phyloP scores from a whole-genome alignment of 1,284 basidiomycete species.

The Fomitiporia mediterranea region DNA sequence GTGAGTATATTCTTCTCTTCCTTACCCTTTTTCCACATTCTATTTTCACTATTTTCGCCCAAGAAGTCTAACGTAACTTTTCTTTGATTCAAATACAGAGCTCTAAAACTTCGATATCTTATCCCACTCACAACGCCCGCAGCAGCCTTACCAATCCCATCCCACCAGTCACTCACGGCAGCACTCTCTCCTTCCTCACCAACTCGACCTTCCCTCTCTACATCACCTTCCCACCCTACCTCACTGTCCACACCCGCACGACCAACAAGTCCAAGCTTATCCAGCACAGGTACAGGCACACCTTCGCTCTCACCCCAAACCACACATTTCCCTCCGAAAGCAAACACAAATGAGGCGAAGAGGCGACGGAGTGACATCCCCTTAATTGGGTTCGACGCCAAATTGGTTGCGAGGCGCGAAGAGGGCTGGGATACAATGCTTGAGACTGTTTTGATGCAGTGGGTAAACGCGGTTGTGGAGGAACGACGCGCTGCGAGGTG shows the following conservation, averaged over 20 bases:
- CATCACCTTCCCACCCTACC: too few relatives aligned
- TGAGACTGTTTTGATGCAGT: conserved; percentile 52
- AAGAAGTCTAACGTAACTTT: neutral
- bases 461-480: conserved; percentile 65
- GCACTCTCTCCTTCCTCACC: conserved; percentile 8
- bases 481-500: conserved; percentile 51
- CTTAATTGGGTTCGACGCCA: conserved; percentile 60
- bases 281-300: too few relatives aligned
- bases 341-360: too few relatives aligned
- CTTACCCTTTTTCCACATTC: too few relatives aligned
- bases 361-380: conserved; percentile 27
- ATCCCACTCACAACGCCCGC: conserved; percentile 60
- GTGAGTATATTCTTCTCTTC: conserved; percentile 42
- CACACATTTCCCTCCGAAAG: conserved; percentile 26
- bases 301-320: conserved; percentile 24
- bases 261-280: conserved; percentile 27
- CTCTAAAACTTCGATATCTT: conserved; percentile 75
- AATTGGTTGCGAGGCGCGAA: conserved; percentile 65
- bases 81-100: conserved; percentile 49
- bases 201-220: conserved; percentile 24
- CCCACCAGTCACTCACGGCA: conserved; percentile 25
- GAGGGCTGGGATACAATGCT: conserved; percentile 81
- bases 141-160: conserved; percentile 28
- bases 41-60: too few relatives aligned
- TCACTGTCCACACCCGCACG: too few relatives aligned